phyloP scores from a whole-genome alignment of 495 filamentous ascomycete species.

The Peziza echinospora region DNA sequence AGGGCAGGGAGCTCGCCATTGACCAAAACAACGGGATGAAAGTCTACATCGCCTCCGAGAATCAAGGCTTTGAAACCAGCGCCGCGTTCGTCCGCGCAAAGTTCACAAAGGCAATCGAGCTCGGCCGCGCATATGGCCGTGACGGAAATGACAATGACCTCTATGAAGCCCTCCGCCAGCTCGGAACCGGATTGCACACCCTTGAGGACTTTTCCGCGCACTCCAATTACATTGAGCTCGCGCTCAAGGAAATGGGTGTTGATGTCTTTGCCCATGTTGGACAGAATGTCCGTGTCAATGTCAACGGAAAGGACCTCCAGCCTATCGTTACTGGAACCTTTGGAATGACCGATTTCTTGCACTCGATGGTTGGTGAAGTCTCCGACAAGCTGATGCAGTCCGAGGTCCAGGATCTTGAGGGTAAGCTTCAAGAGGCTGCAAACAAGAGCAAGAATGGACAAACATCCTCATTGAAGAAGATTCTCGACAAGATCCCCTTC shows the following conservation, averaged over 20 bases:
- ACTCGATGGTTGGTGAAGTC: conserved; percentile 74
- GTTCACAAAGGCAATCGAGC: conserved; percentile 46
- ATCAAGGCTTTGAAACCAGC: conserved; percentile 48
- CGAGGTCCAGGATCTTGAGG: conserved; percentile 64
- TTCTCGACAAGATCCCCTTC: conserved; percentile 57
- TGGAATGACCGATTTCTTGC: conserved; percentile 67
- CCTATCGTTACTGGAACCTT: conserved; percentile 79
- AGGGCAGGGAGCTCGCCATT: conserved; percentile 52
- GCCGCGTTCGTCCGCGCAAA: conserved; percentile 47
- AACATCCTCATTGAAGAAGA: conserved; percentile 46
- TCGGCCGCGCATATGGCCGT: conserved; percentile 46
- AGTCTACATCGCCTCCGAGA: conserved; percentile 75
- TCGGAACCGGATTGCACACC: conserved; percentile 75
- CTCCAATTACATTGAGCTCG: conserved; percentile 75
- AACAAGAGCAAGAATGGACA: conserved; percentile 21
- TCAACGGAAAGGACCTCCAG: conserved; percentile 47
- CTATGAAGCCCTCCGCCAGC: conserved; percentile 60
- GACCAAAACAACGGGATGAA: conserved; percentile 66
- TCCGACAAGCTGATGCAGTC: conserved; percentile 74
- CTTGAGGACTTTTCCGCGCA: conserved; percentile 86
- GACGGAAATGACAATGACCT: conserved; percentile 46
- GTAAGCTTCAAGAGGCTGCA: conserved; percentile 39
- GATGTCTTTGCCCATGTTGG: conserved; percentile 74
- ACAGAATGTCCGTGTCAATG: conserved; percentile 37
- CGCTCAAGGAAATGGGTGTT: conserved; percentile 55